A percentile compares a stretch with the other conserved stretches of the same genome.
phyloP scores from a whole-genome alignment of 768 basidiomycete species.

The Boletus reticulatus region DNA sequence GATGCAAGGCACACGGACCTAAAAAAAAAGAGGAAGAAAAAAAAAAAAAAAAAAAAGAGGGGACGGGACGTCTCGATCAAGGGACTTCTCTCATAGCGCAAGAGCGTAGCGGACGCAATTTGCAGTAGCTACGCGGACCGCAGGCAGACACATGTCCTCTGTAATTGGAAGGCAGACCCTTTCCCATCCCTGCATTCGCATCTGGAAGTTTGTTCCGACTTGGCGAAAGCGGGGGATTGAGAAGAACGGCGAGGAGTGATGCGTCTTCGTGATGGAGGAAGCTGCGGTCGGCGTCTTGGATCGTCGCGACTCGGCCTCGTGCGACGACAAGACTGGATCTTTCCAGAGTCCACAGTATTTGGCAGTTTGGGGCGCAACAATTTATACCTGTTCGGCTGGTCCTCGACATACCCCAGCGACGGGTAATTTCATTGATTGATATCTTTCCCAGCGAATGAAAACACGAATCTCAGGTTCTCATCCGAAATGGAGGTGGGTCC shows the following conservation, averaged over 20 bases:
- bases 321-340: too few species aligned
- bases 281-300: constrained; percentile 22
- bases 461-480: constrained; percentile 20
- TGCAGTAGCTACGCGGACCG: constrained; percentile 22
- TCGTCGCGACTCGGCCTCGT: constrained; percentile 17
- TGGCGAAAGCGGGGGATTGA: constrained; percentile 12
- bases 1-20: constrained; percentile 17
- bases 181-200: constrained; percentile 21
- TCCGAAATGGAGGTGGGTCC: constrained; percentile 31
- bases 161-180: constrained; percentile 21
- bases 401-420: constrained; percentile 9
- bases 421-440: constrained; percentile 32
- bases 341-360: neutral
- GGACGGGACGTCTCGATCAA: neutral
- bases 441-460: constrained; percentile 16
- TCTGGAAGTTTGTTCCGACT: constrained; percentile 16
- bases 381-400: neutral
- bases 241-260: constrained; percentile 20
- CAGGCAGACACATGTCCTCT: constrained; percentile 28
- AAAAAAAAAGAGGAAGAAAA: neutral
- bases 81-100: constrained; percentile 21
- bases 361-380: constrained; percentile 1
- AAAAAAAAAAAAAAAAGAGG: constrained; percentile 14
- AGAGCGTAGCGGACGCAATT: constrained; percentile 27
- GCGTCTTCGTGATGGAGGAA: constrained; percentile 20